Conservation (phyloP, 2,329 filamentous ascomycete genomes). For the Alternaria atra region DNA sequence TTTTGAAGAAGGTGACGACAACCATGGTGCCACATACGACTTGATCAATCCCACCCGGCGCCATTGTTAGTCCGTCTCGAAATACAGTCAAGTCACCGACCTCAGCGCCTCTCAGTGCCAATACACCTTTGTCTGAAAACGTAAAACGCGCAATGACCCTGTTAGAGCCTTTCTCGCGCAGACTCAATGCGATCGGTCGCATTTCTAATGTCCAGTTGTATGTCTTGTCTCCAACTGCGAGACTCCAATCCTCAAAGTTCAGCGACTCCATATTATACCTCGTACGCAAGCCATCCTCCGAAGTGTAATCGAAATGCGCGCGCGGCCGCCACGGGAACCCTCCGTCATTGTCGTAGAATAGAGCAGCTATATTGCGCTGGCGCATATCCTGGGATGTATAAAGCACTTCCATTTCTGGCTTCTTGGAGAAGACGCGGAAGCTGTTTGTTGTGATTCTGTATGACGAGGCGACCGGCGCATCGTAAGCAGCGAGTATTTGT, state of each 20-base stretch:
- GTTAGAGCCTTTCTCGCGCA: conserved; percentile 26
- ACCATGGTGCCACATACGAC: conserved; percentile 41
- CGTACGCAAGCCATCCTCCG: conserved; percentile 13
- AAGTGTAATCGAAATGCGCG: conserved; percentile 34
- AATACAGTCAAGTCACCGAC: conserved; percentile 41
- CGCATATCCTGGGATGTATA: conserved; percentile 26
- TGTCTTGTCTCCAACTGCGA: conserved; percentile 22
- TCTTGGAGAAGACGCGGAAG: conserved; percentile 45
- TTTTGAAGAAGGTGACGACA: conserved; percentile 38
- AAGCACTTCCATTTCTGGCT: conserved; percentile 43
- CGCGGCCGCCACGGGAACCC: conserved; percentile 47
- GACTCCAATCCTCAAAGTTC: conserved; percentile 44
- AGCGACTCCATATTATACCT: conserved; percentile 41
- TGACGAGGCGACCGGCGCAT: conserved; percentile 22
- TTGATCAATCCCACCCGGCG: conserved; percentile 35
- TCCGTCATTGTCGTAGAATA: conserved; percentile 41
- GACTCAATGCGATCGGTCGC: conserved; percentile 33
- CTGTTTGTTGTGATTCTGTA: conserved; percentile 40
- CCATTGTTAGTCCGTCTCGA: conserved; percentile 33
- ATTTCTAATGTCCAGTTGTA: conserved; percentile 40
- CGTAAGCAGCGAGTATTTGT: conserved; percentile 36
- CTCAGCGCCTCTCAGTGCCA: conserved; percentile 39
- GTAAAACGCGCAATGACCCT: conserved; percentile 44
- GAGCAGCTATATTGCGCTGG: conserved; percentile 35
- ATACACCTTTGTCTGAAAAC: conserved; percentile 37